Percentiles rank a stretch among this genome's conserved stretches.
These are phyloP conservation scores for Mucor piriformis DNA, from an alignment of 371 early-diverging fungal genomes.

Conservation along the genomic window DNA sequence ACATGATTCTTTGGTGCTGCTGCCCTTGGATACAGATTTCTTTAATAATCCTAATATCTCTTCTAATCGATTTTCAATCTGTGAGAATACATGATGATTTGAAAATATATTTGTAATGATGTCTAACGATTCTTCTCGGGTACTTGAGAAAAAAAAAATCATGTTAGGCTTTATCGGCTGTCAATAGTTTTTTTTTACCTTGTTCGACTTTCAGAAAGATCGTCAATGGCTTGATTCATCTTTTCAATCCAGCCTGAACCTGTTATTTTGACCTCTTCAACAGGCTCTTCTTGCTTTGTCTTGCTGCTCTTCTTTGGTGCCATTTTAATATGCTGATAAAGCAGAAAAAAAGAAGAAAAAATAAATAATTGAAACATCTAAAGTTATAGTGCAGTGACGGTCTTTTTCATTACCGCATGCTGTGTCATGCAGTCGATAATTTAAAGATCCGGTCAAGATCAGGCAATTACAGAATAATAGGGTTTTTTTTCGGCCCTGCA, in stretches of 20 bases:
- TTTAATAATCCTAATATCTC: slow-evolving; percentile 60
- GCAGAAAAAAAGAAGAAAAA: too few relatives aligned
- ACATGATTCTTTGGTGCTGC: slow-evolving; percentile 57
- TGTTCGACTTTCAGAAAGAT: slow-evolving; percentile 36
- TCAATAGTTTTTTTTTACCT: slow-evolving; percentile 25
- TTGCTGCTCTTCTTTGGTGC: not conserved
- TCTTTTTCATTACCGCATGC: too few relatives aligned
- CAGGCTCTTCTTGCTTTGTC: not conserved
- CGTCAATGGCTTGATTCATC: slow-evolving; percentile 42
- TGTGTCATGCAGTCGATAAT: too few relatives aligned
- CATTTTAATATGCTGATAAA: too few relatives aligned
- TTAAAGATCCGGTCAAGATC: too few relatives aligned
- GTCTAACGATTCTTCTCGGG: slow-evolving; percentile 40
- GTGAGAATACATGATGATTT: slow-evolving; percentile 35
- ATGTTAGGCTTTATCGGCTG: not conserved
- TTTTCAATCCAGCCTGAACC: slow-evolving; percentile 28
- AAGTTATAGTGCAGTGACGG: too few relatives aligned
- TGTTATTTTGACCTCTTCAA: not conserved
- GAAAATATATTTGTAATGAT: slow-evolving; percentile 26
- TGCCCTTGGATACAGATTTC: slow-evolving; percentile 57
- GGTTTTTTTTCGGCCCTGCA: too few relatives aligned
- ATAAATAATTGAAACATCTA: too few relatives aligned
- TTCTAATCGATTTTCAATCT: slow-evolving; percentile 34
- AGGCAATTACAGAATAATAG: too few relatives aligned
- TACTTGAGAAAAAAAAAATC: slow-evolving; percentile 15